Base-by-base conservation (phyloP, 2,329 filamentous ascomycete species). In the Phialemoniopsis sp. region DNA sequence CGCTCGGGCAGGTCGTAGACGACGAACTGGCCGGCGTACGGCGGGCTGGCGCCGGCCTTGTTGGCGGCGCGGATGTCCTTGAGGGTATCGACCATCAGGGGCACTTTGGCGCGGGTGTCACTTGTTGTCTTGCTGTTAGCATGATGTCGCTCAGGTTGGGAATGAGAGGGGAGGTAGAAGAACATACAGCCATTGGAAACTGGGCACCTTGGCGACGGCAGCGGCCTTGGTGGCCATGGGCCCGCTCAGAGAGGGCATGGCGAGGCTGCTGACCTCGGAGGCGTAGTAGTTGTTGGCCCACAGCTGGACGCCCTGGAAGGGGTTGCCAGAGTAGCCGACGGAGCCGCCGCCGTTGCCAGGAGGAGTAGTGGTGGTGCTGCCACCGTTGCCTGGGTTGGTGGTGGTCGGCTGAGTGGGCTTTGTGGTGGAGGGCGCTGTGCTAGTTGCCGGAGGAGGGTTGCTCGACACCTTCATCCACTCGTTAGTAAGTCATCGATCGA, bases 211-310 rank as follows among this genome's bases (percentile, higher is more conserved):
- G 40, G 70, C 73, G 29, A 73, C 72, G 35, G 65, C 67, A 15
- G 67, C 66, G 6, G 73, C 72, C 44, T 68, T 71, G 14, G 75
- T 70, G 13, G 70, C 70, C 54, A 74, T 62, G 17, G 76, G 66
- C 5, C 73, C 69, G 9, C 74, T 74, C 43, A 87, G 60, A 13
- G 74, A 76, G 8, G 83, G 82, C 15, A 86, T 72, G 8, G 83
- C 83, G 14, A 72, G 60, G 29, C 56, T 69, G 40, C 67, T 64
- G 41, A 79, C 65, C 55, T 78, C 72, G 14, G 70, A 72, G n/a
- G 68, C 63, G 51, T 78, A 79, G 62, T 69, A 76, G 40, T 55
- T 58, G 58, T 78, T 78, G 52, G 73, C 68, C 65, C 70, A 77
- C 50, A 70, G 60, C 37, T 64, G 56, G 37, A 75, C 69, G 13